Evolutionary conservation across 306 rosid genomes (phyloP).

Genomic region (Lathyrus tuberosus): DNA sequence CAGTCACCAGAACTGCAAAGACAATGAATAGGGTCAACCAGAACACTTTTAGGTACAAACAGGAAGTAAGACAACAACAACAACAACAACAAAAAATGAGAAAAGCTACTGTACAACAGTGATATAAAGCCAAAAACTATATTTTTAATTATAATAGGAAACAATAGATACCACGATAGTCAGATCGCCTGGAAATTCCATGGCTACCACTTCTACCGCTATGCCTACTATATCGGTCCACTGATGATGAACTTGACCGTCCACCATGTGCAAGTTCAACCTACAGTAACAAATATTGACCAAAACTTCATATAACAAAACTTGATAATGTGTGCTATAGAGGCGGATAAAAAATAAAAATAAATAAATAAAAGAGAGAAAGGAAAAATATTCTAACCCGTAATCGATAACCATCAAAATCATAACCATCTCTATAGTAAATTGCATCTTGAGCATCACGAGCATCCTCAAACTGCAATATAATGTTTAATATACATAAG

Average conservation of each 20-base stretch:
- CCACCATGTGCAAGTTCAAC: conserved; percentile 91
- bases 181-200: conserved; percentile 72
- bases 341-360: background rate
- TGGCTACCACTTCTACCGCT: conserved; percentile 66
- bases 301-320: conserved; percentile 15
- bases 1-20: conserved; percentile 80
- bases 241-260: conserved; percentile 69
- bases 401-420: conserved; percentile 70
- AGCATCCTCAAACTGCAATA: conserved; percentile 73
- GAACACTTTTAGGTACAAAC: background rate
- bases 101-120: background rate
- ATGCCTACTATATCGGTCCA: conserved; percentile 60
- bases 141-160: background rate
- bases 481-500: background rate
- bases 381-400: conserved; percentile 51
- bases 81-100: background rate
- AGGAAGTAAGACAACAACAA: background rate
- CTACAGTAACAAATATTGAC: conserved; percentile 41
- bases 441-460: conserved; percentile 87
- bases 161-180: conserved; percentile 70
- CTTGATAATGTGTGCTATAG: background rate
- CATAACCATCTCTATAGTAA: conserved; percentile 68
- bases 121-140: background rate
- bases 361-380: conserved; percentile 1
- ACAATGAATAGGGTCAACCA: conserved; percentile 17